These are phyloP conservation scores for Zygotorulaspora chibaensis DNA, from an alignment of 805 yeast genomes.

Conservation along the genomic window DNA sequence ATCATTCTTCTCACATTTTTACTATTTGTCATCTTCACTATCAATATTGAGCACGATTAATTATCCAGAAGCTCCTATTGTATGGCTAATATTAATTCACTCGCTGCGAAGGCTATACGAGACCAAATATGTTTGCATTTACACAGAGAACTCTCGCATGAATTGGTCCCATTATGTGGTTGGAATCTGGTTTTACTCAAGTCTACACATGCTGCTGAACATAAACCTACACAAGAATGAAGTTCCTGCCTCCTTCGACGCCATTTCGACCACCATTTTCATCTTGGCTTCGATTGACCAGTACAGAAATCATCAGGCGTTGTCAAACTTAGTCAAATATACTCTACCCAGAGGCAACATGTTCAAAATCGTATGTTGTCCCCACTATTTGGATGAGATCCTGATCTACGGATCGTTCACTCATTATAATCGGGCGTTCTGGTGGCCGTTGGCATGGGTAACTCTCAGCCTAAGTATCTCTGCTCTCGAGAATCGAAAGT, in stretches of 20 bases:
- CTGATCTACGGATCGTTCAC: slow-evolving; percentile 44
- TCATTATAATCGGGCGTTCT: slow-evolving; percentile 17
- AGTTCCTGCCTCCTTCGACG: slow-evolving; percentile 7
- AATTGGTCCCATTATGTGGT: slow-evolving; percentile 62
- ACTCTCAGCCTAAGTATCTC: slow-evolving; percentile 49
- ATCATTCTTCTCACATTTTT: slow-evolving; percentile 59
- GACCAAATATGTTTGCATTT: slow-evolving; percentile 46
- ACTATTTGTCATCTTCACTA: slow-evolving; percentile 41
- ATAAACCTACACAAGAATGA: slow-evolving; percentile 25
- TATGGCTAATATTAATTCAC: slow-evolving; percentile 42
- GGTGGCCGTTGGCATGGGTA: slow-evolving; percentile 33
- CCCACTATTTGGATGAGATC: slow-evolving; percentile 70
- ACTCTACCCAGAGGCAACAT: slow-evolving; percentile 49
- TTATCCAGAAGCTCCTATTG: slow-evolving; percentile 16
- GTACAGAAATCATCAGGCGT: slow-evolving; percentile 43
- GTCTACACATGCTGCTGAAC: slow-evolving; percentile 41
- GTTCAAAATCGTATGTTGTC: slow-evolving; percentile 50
- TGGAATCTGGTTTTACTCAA: slow-evolving; percentile 56
- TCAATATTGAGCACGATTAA: slow-evolving; percentile 22
- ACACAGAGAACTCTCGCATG: slow-evolving; percentile 48
- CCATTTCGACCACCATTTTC: slow-evolving; percentile 24
- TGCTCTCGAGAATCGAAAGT: slow-evolving; percentile 48
- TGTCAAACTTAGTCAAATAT: slow-evolving; percentile 51
- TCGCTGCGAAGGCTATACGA: slow-evolving; percentile 54
- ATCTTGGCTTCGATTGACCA: slow-evolving; percentile 31